Percentiles rank a stretch among this genome's conserved stretches.
These are phyloP conservation scores for Verticillium nubilum DNA, from an alignment of 2,329 filamentous ascomycete genomes.

Conservation along the genomic window DNA sequence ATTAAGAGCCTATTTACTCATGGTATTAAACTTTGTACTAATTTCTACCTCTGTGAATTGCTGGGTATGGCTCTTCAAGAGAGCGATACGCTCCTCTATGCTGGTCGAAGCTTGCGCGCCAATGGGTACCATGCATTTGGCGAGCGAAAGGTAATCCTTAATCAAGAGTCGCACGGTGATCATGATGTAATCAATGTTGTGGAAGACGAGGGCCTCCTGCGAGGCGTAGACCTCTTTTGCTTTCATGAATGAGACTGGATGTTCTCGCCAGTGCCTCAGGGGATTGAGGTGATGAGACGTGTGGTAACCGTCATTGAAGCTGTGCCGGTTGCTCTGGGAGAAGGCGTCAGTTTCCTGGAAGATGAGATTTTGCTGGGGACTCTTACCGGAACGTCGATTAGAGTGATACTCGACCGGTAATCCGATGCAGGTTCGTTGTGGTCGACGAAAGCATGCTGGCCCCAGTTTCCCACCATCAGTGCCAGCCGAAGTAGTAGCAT, in stretches of 20 bases:
- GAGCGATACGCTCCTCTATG: conserved; percentile 54
- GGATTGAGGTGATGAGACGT: conserved; percentile 78
- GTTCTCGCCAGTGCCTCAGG: conserved; percentile 74
- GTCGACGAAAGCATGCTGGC: conserved; percentile 77
- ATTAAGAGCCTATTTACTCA: not conserved
- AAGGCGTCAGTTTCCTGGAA: conserved; percentile 6
- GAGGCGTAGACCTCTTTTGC: conserved; percentile 61
- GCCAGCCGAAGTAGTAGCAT: conserved; percentile 61
- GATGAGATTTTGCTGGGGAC: not conserved
- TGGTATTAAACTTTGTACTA: conserved; percentile 41
- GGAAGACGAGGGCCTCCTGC: conserved; percentile 69
- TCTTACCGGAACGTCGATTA: conserved; percentile 72
- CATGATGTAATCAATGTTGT: conserved; percentile 77
- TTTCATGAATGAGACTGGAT: conserved; percentile 67
- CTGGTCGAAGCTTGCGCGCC: conserved; percentile 64
- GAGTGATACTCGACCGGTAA: conserved; percentile 71
- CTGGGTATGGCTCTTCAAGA: conserved; percentile 61
- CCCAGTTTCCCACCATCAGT: conserved; percentile 81
- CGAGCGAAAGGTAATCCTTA: conserved; percentile 68
- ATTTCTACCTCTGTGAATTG: conserved; percentile 63
- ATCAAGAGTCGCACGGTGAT: conserved; percentile 62
- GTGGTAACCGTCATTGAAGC: conserved; percentile 80
- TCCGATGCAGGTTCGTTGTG: conserved; percentile 70
- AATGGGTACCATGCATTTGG: conserved; percentile 67
- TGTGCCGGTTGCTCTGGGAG: conserved; percentile 62